Base-by-base conservation (phyloP, 768 basidiomycete genomes). In the Naematelia encephala region DNA sequence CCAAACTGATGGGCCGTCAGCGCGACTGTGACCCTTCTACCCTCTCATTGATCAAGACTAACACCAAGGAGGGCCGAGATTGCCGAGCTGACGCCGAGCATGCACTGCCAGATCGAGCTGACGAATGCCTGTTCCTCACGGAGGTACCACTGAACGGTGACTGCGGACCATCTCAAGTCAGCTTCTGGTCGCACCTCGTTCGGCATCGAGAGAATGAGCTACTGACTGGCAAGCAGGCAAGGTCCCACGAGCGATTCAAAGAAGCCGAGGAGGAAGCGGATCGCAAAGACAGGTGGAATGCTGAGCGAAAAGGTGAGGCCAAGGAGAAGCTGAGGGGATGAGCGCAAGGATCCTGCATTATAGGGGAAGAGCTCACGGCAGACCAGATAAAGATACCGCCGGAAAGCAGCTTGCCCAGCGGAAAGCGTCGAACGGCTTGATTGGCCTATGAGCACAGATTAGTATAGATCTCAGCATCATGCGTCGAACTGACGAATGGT, bases 131-230 rank as follows among this genome's bases (percentile, higher is more conserved):
- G 63, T 46, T 65, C 63, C 3, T 47, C 50, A 4, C 29, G 45
- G n/a, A 49, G 51, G 51, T 56, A 65, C 63, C 63, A 65, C 34
- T 65, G 63, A 19, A 61, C 63, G 25, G 63, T 58, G 63, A 65
- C 46, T 48, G 26, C 21, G 28, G 19, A 5, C 26, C 13, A 23
- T n/a, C n/a, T n/a, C n/a, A n/a, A n/a, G n/a, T n/a, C n/a, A n/a
- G n/a, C n/a, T n/a, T 19, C 47, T 49, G 21, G 16, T n/a, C 12
- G 44, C 28, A 21, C 46, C 26, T 30, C 25, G 23, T 16, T 5
- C 34, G n/a, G 29, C 19, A 28, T 29, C 4, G 3, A n/a, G 26
- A 13, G 22, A 23, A 28, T 39, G n/a, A n/a, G 12, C 4, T 8
- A 62, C 61, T 25, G 29, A 57, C 54, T 62, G 28, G 62, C 49